These are phyloP conservation scores for Scheffersomyces ergatensis DNA, from an alignment of 805 yeast species.

Conservation along the genomic window DNA sequence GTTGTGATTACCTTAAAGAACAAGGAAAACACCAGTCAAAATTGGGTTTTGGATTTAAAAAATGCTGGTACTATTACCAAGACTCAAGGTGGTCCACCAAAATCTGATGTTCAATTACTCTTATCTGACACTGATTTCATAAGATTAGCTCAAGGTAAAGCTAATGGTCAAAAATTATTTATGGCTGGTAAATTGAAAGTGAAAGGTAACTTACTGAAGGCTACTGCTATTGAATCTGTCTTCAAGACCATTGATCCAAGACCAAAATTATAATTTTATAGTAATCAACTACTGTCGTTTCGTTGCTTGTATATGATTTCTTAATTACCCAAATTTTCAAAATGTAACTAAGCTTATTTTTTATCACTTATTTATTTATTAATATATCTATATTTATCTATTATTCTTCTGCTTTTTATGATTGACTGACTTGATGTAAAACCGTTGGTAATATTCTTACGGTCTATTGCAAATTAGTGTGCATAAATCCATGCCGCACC, in stretches of 20 bases:
- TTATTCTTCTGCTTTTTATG: too few relatives aligned
- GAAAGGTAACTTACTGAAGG: slow-evolving; percentile 90
- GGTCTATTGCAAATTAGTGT: too few relatives aligned
- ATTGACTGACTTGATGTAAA: too few relatives aligned
- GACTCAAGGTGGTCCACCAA: slow-evolving; percentile 45
- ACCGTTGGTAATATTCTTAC: too few relatives aligned
- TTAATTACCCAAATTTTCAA: too few relatives aligned
- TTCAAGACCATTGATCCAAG: slow-evolving; percentile 51
- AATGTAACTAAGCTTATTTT: too few relatives aligned
- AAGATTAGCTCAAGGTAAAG: slow-evolving; percentile 71
- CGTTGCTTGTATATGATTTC: too few relatives aligned
- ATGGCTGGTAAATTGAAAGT: slow-evolving; percentile 83
- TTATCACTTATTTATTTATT: too few relatives aligned
- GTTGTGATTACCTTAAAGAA: slow-evolving; percentile 68
- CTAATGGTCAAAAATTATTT: slow-evolving; percentile 81
- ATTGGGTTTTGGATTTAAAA: slow-evolving; percentile 72
- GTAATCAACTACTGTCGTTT: too few relatives aligned
- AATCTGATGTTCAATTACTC: slow-evolving; percentile 62
- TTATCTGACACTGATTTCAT: slow-evolving; percentile 68
- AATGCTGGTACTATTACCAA: slow-evolving; percentile 46
- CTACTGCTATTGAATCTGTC: slow-evolving; percentile 69
- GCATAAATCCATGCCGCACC: too few relatives aligned
- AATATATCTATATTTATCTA: too few relatives aligned
- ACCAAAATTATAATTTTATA: slow-evolving; percentile 35
- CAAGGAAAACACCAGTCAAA: slow-evolving; percentile 53